Conservation (phyloP, 2,329 filamentous ascomycete genomes). For the Botrytis cinerea region DNA sequence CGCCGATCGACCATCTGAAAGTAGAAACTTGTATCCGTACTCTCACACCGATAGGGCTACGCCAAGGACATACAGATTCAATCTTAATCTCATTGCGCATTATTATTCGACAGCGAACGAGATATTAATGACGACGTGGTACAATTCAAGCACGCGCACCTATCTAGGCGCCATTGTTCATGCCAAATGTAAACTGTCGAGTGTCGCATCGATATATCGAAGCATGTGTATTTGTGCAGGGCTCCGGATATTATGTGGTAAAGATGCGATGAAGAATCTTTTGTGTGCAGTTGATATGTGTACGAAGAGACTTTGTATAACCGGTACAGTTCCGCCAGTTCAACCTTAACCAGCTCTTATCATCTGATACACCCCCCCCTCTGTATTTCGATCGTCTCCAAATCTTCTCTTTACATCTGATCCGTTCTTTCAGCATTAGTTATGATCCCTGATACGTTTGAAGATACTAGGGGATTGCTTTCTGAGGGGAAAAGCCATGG, state of each 20-base stretch:
- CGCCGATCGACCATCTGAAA: neutral
- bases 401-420: neutral
- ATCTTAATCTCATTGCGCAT: neutral
- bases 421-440: neutral
- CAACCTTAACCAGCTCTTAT: constrained; percentile 12
- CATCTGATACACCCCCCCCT: neutral
- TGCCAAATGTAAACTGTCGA: neutral
- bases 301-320: neutral
- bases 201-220: neutral
- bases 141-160: neutral
- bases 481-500: neutral
- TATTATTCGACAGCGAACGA: neutral
- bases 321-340: neutral
- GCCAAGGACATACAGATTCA: neutral
- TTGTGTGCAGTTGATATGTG: neutral
- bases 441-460: neutral
- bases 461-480: neutral
- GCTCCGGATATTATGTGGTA: neutral
- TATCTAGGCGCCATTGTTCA: neutral
- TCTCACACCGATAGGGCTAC: neutral
- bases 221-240: neutral
- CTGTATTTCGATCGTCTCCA: neutral
- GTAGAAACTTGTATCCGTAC: neutral
- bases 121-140: neutral
- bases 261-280: neutral